These are phyloP conservation scores for Cordyceps militaris DNA, from an alignment of 2,329 filamentous ascomycete species.

Conservation along the genomic window DNA sequence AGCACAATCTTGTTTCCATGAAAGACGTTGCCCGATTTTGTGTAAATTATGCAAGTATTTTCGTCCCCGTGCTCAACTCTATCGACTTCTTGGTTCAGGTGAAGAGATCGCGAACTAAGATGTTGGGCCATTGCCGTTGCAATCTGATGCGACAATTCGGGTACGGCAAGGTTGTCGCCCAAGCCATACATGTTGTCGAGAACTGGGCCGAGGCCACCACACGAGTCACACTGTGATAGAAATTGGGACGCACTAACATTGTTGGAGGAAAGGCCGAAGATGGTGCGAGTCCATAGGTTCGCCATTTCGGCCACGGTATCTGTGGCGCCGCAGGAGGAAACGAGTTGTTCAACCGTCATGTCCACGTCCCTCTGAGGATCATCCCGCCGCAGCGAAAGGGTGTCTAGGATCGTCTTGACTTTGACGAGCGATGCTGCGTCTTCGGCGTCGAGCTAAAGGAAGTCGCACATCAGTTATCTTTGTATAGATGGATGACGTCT, in stretches of 20 bases:
- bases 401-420: neutral
- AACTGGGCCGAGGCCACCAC: constrained; percentile 17
- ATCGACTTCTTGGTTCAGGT: constrained; percentile 15
- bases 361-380: constrained; percentile 7
- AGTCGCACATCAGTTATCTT: neutral
- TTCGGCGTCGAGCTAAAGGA: neutral
- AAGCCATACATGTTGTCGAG: constrained; percentile 9
- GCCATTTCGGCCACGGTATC: constrained; percentile 14
- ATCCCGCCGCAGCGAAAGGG: neutral
- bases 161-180: constrained; percentile 12
- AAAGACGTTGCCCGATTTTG: constrained; percentile 15
- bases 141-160: constrained; percentile 2
- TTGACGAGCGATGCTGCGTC: constrained; percentile 3
- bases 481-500: neutral
- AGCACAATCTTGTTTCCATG: constrained; percentile 17
- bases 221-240: constrained; percentile 19
- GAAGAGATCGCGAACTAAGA: constrained; percentile 15
- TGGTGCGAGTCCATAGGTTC: constrained; percentile 19
- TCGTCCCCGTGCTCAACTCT: constrained; percentile 16
- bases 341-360: constrained; percentile 18
- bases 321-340: constrained; percentile 18
- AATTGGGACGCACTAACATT: constrained; percentile 19
- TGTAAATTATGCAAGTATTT: constrained; percentile 15
- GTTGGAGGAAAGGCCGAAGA: constrained; percentile 19
- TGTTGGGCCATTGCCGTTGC: constrained; percentile 14